Evolutionary conservation across 179 eudicot genomes (phyloP), one percentile per base, ranked within the genome.

Genomic region (Nepenthes alata): DNA sequence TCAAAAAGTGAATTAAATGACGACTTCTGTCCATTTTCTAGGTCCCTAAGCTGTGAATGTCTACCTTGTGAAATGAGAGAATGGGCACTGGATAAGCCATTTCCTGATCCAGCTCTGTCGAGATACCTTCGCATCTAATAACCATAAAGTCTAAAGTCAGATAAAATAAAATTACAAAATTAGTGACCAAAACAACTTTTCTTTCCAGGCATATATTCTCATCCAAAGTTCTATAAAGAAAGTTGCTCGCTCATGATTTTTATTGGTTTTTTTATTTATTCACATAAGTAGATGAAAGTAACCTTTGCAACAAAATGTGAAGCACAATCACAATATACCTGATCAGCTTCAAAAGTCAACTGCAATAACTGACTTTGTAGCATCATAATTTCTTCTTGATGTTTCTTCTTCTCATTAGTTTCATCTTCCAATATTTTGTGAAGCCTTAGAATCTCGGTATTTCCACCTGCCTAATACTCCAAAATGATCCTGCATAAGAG

Each of bases 1-100:
- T 88, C 99, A 68, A 83, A 95, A 61, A 94, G 95, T 62, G 85
- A 85, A 74, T 79, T 75, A 59, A 87, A 77, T 48, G 84, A 78
- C 54, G 93, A 63, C 67, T 78, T 77, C 11, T 80, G 83, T 65
- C 94, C 98, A 74, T 78, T 84, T 64, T 71, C 80, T 64, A 62
- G 74, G 55, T 83, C 88, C 74, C 70, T 88, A 53, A 75, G 68
- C 57, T 80, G 96, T 36, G 81, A 69, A 53, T 83, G 74, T 61
- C 81, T 75, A 67, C 77, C 70, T 45, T 86, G 82, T 55, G 85
- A 73, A 11, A 67, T 65, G 7, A 74, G 70, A 60, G 83, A 71
- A 74, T 79, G 87, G 50, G 71, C 47, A 49, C 80, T 76, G 53
- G 77, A 63, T 60, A 65, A 68, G 63, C 75, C 80, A 70, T 78